A percentile compares a stretch with the other conserved stretches of the same genome.
Evolutionary conservation across 768 basidiomycete genomes (phyloP).

Genomic region (Suillus tomentosus): DNA sequence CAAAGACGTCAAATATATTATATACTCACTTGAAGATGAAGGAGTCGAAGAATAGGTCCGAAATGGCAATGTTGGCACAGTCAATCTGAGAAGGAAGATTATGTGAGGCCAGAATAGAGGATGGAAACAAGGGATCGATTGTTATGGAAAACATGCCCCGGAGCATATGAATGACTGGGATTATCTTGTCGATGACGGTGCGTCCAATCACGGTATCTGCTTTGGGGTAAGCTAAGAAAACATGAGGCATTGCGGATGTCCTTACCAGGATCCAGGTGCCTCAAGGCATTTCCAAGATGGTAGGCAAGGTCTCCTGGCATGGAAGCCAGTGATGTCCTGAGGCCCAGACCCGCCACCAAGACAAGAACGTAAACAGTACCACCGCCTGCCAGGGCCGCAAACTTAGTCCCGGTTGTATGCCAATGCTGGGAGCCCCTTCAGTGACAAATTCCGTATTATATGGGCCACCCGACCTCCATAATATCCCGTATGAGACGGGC

Average conservation of each 20-base stretch:
- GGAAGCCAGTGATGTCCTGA: neutral
- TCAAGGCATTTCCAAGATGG: slow-evolving; percentile 2
- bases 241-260: neutral
- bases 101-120: neutral
- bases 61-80: neutral
- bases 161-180: neutral
- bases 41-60: neutral
- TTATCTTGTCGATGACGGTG: neutral
- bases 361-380: neutral
- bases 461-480: no score
- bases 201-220: neutral
- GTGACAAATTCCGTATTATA: no score
- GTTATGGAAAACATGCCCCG: neutral
- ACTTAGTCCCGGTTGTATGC: neutral
- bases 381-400: neutral
- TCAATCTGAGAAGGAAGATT: neutral
- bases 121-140: neutral
- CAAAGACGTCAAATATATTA: neutral
- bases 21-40: neutral
- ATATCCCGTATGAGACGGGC: no score
- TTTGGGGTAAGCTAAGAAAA: neutral
- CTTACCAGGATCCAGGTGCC: neutral
- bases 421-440: no score
- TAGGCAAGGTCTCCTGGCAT: neutral
- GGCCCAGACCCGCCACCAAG: neutral